Conservation (phyloP, 352 stramenopile species). For the Phytopythium oedochilum region DNA sequence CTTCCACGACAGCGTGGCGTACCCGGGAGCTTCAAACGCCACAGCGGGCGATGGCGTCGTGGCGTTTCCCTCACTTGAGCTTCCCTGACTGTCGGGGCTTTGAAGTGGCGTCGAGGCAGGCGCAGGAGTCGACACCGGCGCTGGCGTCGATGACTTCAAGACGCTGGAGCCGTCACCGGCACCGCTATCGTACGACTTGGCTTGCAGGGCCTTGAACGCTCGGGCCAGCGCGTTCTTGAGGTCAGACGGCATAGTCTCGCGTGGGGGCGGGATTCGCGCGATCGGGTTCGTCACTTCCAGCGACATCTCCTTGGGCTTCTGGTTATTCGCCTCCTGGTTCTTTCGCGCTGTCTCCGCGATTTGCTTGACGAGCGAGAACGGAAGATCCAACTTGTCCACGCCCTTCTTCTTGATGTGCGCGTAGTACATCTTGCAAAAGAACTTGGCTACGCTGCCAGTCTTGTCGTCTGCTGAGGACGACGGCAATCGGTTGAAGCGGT, state of each 20-base stretch:
- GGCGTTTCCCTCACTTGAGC: constrained; percentile 4
- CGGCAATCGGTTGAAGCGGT: constrained; percentile 70
- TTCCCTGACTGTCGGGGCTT: constrained; percentile 58
- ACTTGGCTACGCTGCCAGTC: constrained; percentile 60
- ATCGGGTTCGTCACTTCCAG: constrained; percentile 71
- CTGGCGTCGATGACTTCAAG: constrained; percentile 7
- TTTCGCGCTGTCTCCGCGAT: constrained; percentile 79
- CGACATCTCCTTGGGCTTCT: constrained; percentile 72
- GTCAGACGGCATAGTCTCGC: constrained; percentile 65
- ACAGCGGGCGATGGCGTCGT: constrained; percentile 16
- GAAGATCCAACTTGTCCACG: constrained; percentile 72
- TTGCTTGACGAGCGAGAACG: constrained; percentile 58
- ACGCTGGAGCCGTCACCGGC: constrained; percentile 20
- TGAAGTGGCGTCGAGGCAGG: constrained; percentile 37
- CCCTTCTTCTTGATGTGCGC: constrained; percentile 79
- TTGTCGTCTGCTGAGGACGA: constrained; percentile 67
- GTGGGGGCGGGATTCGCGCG: constrained; percentile 65
- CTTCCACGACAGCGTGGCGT: constrained; percentile 61
- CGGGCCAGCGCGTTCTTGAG: constrained; percentile 63
- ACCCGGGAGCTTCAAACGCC: constrained; percentile 45
- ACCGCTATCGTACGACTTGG: constrained; percentile 48
- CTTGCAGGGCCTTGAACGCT: constrained; percentile 77
- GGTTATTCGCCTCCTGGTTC: constrained; percentile 65
- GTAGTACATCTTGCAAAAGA: constrained; percentile 85
- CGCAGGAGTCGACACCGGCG: constrained; percentile 16